Evolutionary conservation across 306 rosid species (phyloP), one percentile per base, ranked within the genome.

Genomic region (Vigna reflexopilosa): DNA sequence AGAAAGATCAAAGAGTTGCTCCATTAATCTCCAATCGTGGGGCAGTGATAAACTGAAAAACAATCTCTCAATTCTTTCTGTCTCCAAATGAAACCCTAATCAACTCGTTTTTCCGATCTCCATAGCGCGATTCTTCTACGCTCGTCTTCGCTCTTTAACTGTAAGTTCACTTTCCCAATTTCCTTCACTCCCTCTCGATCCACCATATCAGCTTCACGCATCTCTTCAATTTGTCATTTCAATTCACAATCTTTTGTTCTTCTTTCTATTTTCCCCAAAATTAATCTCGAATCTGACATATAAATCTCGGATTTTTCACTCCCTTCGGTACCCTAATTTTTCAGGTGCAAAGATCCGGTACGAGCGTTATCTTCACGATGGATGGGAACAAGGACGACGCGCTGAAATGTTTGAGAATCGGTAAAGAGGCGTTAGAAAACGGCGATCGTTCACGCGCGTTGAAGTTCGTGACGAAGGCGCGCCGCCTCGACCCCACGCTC

Each of bases 321-420:
- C 26, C 13, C 49, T 47, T 38, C 28, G n/a, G 38, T 57, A 24
- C 58, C 26, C 52, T 30, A 58, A 5, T 24, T 54, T 13, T 38
- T 24, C 78, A 66, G 81, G 76, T 20, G 62, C 78, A 75, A 48
- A 55, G 78, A 83, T 69, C 72, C 54, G 48, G 67, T 63, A 11
- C 59, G 61, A 10, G n/a, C 64, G 59, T 44, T 61, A 24, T 3
- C 61, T 67, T 6, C 70, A 71, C 4, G 50, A 95, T 95, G 99
- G 97, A 93, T 42, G 94, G 99, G 55, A 95, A 95, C 88, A 95
- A 93, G 80, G 99, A 95, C 70, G 99, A 93, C 28, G 98, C 98
- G 20, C 70, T 91, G 85, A 95, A 89, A 73, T 87, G 97, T 81
- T 84, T 95, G 76, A 88, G 28, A 80, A 91, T 93, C 47, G 97